These are phyloP conservation scores for Smallanthus sonchifolius DNA, from an alignment of 129 eudicot species.

Conservation along the genomic window DNA sequence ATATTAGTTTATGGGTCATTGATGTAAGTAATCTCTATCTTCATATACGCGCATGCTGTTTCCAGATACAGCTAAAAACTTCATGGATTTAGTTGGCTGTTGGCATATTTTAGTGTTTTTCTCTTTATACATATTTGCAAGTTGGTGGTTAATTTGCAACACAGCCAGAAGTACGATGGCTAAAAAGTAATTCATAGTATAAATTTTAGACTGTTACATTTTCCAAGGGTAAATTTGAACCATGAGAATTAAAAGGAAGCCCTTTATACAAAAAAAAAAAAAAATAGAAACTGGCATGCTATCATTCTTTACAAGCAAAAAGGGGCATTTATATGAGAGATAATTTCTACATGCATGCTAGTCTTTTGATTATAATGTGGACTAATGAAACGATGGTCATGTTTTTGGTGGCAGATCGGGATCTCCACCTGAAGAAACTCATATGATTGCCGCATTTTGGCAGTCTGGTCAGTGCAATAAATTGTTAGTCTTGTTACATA, in stretches of 20 bases:
- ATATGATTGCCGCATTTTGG: conserved; percentile 95
- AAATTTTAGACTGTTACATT: not conserved
- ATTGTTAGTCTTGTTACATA: not conserved
- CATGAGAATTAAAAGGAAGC: not conserved
- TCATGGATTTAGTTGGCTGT: not conserved
- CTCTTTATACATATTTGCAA: not conserved
- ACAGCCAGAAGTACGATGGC: not conserved
- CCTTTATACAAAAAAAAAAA: not conserved
- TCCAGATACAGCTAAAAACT: not conserved
- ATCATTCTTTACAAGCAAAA: not conserved
- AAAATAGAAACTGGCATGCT: not conserved
- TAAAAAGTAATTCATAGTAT: not conserved
- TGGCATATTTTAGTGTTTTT: not conserved
- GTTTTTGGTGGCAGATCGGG: conserved; percentile 70
- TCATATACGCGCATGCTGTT: not conserved
- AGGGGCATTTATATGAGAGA: not conserved
- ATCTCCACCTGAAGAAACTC: conserved; percentile 80
- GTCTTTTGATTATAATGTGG: not conserved
- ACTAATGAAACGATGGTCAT: conserved; percentile 2
- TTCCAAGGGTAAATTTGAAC: not conserved
- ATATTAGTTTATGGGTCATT: conserved; percentile 91
- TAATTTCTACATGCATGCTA: not conserved
- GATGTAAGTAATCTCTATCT: conserved; percentile 54
- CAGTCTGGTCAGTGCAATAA: conserved; percentile 53
- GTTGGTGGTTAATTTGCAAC: conserved; percentile 8